Evolutionary conservation across 164 flowering plant species (phyloP), one percentile per base, ranked within the genome.

Genomic region (Santalum album): DNA sequence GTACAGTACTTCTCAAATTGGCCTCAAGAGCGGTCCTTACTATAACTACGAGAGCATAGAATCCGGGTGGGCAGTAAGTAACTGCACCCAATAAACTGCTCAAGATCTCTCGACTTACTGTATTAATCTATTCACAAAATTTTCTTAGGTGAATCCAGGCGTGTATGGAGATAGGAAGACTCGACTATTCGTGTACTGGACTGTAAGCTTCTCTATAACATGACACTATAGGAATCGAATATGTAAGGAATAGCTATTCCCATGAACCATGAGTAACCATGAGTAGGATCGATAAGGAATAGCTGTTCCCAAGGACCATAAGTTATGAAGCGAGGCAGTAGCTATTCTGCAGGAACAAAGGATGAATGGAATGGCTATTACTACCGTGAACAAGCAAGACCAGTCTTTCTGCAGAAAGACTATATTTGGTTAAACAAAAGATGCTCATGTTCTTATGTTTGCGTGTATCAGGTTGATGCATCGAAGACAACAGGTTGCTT

Each of bases 11-110:
- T 70, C 81, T 43, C 63, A 43, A 24, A 57, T 79, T 22, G 39
- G 66, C 40, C 70, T 79, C 2, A 57, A 23, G 27, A 68, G 61
- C 56, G 85, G 83, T 15, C 67, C 68, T 60, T 21, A 36, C 10
- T 6, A 61, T 17, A 32, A 65, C 26, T 68, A 32, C 46, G 74
- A 71, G 27, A 54, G 53, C 11, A 18, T 73, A 22, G 81, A 83
- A 64, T 21, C 75, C 12, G 83, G 89, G 56, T 80, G 85, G 89
- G 67, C 71, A 56, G 87, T 78, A 12, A 63, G 74, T 61, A 26
- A 25, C 5, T 0, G 43, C 6, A 7, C 14, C 45, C 38, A 6
- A 1, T 5, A 17, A 20, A 17, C 7, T 42, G 4, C 21, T 17
- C 6, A 5, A 2, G 34, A 42, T 17, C 21, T 18, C 21, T n/a